These are phyloP conservation scores for Clausena lansium DNA, from an alignment of 345 rosid genomes.

Conservation along the genomic window DNA sequence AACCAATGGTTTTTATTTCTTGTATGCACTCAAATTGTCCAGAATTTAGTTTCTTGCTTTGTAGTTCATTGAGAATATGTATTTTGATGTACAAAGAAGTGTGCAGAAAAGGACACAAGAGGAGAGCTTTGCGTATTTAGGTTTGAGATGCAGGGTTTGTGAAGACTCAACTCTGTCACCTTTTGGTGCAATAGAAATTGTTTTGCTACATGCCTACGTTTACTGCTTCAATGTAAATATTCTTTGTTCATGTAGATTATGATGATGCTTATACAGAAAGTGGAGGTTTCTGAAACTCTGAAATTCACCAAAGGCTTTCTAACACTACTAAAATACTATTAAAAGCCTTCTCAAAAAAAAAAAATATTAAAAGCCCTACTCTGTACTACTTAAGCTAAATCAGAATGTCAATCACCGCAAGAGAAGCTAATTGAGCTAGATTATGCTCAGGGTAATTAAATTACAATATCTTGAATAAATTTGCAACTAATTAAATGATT, in stretches of 20 bases:
- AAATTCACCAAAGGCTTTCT: too few relatives aligned
- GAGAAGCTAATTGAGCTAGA: too few relatives aligned
- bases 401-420: too few relatives aligned
- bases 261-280: not conserved
- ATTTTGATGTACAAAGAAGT: not conserved
- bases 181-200: not conserved
- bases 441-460: too few relatives aligned
- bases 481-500: too few relatives aligned
- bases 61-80: slow-evolving; percentile 1
- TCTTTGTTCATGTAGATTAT: too few relatives aligned
- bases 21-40: not conserved
- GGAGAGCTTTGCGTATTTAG: not conserved
- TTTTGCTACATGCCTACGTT: not conserved
- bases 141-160: not conserved
- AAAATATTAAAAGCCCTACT: too few relatives aligned
- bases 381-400: too few relatives aligned
- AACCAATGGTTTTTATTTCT: not conserved
- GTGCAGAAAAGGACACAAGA: not conserved
- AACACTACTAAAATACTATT: too few relatives aligned
- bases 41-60: not conserved
- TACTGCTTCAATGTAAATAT: not conserved
- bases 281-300: too few relatives aligned
- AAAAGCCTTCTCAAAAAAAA: too few relatives aligned
- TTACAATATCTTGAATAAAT: too few relatives aligned
- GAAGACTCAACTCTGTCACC: not conserved